A percentile compares a stretch with the other conserved stretches of the same genome.
These are phyloP conservation scores for Closterium sp. DNA, from an alignment of 139 green algal genomes.

Conservation along the genomic window DNA sequence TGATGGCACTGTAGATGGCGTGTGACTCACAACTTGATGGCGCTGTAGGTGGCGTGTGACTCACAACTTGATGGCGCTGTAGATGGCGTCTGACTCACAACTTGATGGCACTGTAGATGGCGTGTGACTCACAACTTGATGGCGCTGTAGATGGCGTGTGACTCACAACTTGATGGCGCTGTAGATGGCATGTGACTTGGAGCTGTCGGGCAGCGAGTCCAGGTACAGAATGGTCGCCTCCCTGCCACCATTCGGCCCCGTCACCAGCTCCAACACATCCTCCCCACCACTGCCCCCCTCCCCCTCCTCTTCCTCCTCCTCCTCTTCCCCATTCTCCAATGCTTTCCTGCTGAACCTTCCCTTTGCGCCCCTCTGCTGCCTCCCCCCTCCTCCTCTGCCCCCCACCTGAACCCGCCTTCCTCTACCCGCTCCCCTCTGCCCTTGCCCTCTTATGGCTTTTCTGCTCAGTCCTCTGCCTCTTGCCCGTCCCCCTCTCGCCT, in stretches of 20 bases:
- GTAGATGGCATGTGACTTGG: not conserved
- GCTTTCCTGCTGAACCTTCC: not conserved
- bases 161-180: not conserved
- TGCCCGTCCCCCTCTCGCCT: not conserved
- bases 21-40: not conserved
- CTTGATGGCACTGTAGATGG: not conserved
- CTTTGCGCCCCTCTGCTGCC: not conserved
- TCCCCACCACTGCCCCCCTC: too few relatives aligned
- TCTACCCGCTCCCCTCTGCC: too few relatives aligned
- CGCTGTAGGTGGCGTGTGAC: not conserved
- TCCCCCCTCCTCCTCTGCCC: not conserved
- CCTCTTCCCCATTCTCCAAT: not conserved
- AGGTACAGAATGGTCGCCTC: not conserved
- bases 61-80: not conserved
- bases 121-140: not conserved
- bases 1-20: not conserved
- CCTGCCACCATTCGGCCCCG: not conserved
- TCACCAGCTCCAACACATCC: not conserved
- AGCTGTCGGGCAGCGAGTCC: not conserved
- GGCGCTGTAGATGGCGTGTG: not conserved
- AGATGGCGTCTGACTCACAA: not conserved
- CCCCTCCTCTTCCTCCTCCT: not conserved
- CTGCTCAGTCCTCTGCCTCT: too few relatives aligned
- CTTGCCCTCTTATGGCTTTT: too few relatives aligned
- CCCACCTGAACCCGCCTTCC: not conserved